A percentile compares a stretch with the other conserved stretches of the same genome.
Conservation (phyloP, 1,139 yeast genomes). For the Maudiozyma humilis region DNA sequence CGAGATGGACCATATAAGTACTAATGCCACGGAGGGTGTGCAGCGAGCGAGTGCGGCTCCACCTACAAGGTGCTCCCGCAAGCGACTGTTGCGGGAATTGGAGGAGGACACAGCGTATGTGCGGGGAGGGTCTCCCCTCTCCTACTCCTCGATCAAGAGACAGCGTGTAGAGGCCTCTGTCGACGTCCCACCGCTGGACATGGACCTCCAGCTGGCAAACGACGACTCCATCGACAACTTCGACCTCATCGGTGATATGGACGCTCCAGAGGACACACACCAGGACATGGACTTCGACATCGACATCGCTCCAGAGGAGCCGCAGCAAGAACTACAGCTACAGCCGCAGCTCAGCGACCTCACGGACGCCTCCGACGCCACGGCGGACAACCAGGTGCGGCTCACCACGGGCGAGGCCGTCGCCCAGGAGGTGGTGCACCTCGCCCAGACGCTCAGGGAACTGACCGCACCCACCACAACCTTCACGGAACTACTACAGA, state of each 20-base stretch:
- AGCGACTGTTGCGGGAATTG: slow-evolving; percentile 15
- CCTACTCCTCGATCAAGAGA: slow-evolving; percentile 6
- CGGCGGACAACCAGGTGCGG: slow-evolving; percentile 9
- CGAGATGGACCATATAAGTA: slow-evolving; percentile 7
- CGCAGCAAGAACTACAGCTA: neutral
- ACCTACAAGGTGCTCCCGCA: neutral
- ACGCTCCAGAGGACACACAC: neutral
- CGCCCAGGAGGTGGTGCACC: slow-evolving; percentile 45
- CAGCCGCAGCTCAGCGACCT: too few relatives aligned
- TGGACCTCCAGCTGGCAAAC: slow-evolving; percentile 1
- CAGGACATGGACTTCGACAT: neutral
- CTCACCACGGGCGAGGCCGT: slow-evolving; percentile 22
- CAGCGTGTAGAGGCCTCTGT: neutral
- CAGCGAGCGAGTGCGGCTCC: neutral
- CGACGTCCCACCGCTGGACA: neutral
- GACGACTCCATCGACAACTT: neutral
- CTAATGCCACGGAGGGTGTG: neutral
- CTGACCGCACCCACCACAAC: slow-evolving; percentile 22
- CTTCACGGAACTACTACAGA: neutral
- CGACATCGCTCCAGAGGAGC: neutral
- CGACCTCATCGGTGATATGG: neutral
- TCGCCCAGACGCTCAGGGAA: slow-evolving; percentile 45
- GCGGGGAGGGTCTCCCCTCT: slow-evolving; percentile 10
- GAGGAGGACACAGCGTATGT: slow-evolving; percentile 9
- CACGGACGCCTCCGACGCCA: too few relatives aligned